Evolutionary conservation across 2,329 filamentous ascomycete genomes (phyloP).

Genomic region (Penicillium glabrum): DNA sequence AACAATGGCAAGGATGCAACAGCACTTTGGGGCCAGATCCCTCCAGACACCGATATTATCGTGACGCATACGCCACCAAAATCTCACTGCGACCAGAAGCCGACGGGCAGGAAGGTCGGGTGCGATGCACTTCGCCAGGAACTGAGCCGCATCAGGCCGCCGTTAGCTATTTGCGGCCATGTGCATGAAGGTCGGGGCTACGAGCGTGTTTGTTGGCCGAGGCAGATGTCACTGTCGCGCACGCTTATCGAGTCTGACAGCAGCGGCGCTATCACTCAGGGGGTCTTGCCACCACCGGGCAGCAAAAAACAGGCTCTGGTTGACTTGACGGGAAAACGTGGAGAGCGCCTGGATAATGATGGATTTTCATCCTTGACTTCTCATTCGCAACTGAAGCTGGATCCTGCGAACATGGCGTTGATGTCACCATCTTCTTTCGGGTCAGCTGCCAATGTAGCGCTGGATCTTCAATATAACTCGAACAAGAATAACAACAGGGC

Average conservation of each 20-base stretch:
- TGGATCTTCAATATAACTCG: not conserved
- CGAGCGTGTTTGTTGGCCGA: constrained; percentile 51
- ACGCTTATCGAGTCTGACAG: not conserved
- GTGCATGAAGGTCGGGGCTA: constrained; percentile 58
- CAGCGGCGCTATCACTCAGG: constrained; percentile 17
- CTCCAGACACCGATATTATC: constrained; percentile 53
- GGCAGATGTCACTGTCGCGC: not conserved
- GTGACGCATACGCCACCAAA: constrained; percentile 58
- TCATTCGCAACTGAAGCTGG: not conserved
- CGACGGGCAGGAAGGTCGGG: constrained; percentile 39
- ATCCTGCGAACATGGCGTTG: constrained; percentile 2
- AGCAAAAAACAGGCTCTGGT: constrained; percentile 57
- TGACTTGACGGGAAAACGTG: constrained; percentile 50
- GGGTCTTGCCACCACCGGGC: constrained; percentile 41
- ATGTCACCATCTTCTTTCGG: constrained; percentile 4
- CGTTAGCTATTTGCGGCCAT: constrained; percentile 59
- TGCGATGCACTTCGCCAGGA: constrained; percentile 49
- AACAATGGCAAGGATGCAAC: constrained; percentile 38
- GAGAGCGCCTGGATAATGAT: constrained; percentile 33
- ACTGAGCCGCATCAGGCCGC: constrained; percentile 50
- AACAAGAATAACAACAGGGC: constrained; percentile 2
- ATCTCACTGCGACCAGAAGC: constrained; percentile 48
- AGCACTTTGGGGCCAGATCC: constrained; percentile 52
- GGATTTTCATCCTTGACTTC: constrained; percentile 15
- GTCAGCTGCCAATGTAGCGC: constrained; percentile 5